These are phyloP conservation scores for Rhizopus microsporus DNA, from an alignment of 371 early-diverging fungal species.

Conservation along the genomic window DNA sequence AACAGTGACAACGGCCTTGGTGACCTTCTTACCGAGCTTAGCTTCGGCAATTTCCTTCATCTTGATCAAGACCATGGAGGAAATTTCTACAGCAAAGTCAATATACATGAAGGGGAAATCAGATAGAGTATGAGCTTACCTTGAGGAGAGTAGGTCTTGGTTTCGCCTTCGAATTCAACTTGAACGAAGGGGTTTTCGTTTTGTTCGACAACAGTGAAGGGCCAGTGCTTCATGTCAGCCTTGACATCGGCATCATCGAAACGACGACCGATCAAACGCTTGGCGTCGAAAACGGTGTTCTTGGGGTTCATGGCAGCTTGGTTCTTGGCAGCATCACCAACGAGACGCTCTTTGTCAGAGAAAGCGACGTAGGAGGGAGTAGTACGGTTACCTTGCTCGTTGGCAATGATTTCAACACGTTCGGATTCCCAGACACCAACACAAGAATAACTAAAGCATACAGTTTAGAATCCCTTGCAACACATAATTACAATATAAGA, in stretches of 20 bases:
- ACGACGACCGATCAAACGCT: conserved; percentile 93
- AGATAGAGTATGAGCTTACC: conserved; percentile 19
- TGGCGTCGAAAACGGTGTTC: conserved; percentile 88
- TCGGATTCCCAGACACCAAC: conserved; percentile 66
- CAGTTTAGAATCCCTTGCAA: conserved; percentile 10
- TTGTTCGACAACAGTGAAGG: conserved; percentile 82
- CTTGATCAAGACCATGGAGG: conserved; percentile 86
- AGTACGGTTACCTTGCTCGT: conserved; percentile 94
- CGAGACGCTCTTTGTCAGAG: conserved; percentile 84
- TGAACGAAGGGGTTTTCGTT: conserved; percentile 93
- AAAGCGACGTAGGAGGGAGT: conserved; percentile 98
- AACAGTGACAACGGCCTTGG: conserved; percentile 82
- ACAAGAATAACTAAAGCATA: conserved; percentile 83
- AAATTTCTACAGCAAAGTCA: conserved; percentile 62
- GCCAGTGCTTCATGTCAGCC: conserved; percentile 78
- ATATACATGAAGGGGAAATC: background rate
- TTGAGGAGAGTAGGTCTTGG: conserved; percentile 84
- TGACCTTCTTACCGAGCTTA: conserved; percentile 77
- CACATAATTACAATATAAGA: background rate
- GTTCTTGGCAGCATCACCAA: conserved; percentile 94
- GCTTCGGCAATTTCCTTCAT: conserved; percentile 93
- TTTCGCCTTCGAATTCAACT: conserved; percentile 54
- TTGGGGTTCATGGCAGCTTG: conserved; percentile 84
- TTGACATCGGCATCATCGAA: conserved; percentile 81
- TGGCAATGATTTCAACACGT: conserved; percentile 82